Conservation (phyloP, 192 early-diverging fungal species). For the Entrophospora sp. region DNA sequence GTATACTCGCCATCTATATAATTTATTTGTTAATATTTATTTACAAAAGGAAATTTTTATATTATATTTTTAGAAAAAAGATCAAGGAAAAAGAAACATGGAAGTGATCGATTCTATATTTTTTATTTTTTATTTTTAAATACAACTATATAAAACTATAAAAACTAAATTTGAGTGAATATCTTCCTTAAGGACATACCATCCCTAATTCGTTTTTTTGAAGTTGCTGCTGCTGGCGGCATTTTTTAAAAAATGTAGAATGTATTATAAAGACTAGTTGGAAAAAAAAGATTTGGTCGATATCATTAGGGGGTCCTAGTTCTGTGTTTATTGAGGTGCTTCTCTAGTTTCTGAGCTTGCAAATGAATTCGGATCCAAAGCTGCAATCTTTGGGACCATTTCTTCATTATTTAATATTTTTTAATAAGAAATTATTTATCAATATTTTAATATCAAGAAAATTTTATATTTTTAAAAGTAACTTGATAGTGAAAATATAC, state of each 20-base stretch:
- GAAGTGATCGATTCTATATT: neutral
- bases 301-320: too few relatives aligned
- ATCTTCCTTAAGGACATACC: constrained; percentile 1
- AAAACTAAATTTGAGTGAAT: too few relatives aligned
- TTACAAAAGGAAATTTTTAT: neutral
- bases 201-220: neutral
- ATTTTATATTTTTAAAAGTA: neutral
- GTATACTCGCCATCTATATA: neutral
- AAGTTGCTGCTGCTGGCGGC: neutral
- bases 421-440: neutral
- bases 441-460: neutral
- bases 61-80: neutral
- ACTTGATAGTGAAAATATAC: neutral
- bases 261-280: too few relatives aligned
- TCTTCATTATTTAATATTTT: neutral
- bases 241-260: neutral
- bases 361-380: constrained; percentile 23
- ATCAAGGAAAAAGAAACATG: neutral
- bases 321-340: too few relatives aligned
- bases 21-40: neutral
- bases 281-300: too few relatives aligned
- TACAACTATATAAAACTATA: neutral
- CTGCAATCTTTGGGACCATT: constrained; percentile 34
- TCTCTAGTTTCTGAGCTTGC: neutral
- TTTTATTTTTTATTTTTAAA: neutral